These are phyloP conservation scores for Ceratocystis harringtonii DNA, from an alignment of 2,329 filamentous ascomycete species.

Conservation along the genomic window DNA sequence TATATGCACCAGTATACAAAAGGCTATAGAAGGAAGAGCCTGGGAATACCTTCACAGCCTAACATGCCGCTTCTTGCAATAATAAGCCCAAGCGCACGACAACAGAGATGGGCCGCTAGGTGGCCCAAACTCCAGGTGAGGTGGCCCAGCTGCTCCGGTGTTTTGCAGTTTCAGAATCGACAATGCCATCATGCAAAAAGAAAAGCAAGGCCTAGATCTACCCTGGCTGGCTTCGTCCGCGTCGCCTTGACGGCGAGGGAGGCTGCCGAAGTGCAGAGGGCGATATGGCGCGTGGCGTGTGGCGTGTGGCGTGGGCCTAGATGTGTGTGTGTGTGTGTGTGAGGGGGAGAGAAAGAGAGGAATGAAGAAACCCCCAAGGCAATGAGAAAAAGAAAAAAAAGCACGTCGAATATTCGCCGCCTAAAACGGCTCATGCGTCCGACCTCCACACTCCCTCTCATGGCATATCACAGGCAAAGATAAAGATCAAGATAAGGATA, in stretches of 20 bases:
- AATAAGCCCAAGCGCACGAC: neutral
- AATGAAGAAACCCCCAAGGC: neutral
- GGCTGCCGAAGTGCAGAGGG: too few species aligned
- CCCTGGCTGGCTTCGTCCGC: neutral
- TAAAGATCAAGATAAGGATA: neutral
- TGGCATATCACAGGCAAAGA: neutral
- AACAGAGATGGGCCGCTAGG: neutral
- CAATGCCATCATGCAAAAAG: slow-evolving; percentile 2
- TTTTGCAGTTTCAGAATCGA: neutral
- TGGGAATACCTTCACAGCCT: neutral
- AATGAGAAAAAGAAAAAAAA: neutral
- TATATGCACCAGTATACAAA: neutral
- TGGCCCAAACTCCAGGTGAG: neutral
- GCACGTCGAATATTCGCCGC: neutral
- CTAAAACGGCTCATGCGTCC: too few species aligned
- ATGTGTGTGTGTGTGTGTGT: neutral
- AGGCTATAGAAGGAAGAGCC: neutral
- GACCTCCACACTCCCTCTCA: neutral
- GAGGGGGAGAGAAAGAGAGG: neutral
- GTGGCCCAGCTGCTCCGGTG: neutral
- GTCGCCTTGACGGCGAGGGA: too few species aligned
- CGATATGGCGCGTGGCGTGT: neutral
- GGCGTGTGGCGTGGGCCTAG: neutral
- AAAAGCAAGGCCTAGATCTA: too few species aligned
- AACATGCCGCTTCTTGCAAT: neutral